Base-by-base conservation (phyloP, 805 yeast species). In the Wickerhamiella cacticola region DNA sequence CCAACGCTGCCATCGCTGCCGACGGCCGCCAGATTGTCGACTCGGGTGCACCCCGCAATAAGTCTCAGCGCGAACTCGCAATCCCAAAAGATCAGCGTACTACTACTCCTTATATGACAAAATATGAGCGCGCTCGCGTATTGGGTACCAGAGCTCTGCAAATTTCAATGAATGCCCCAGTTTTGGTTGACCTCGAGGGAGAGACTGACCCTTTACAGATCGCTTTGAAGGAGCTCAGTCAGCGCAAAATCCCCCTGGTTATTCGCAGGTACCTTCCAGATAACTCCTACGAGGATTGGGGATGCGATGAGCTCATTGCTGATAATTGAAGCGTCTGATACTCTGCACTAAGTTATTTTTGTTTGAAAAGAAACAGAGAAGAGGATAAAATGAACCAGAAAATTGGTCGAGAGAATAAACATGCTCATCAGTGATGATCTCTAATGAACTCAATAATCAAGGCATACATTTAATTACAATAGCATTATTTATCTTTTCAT, bases 31-130 rank as follows among this genome's bases (percentile, higher is more conserved):
- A 79, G 36, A 75, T 86, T 45, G 73, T 86, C 50, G 75, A 76
- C 52, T 82, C 92, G 59, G 86, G 45, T 73, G 80, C 15, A 50
- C 46, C 46, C 15, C 53, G 74, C 73, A 59, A 77, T 72, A 82
- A 82, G 61, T 75, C 89, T 6, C 70, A 76, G 53, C 79, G 73
- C 56, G 92, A 82, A 56, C 76, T 85, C 59, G 94, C 96, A 16
- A 86, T 92, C 51, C 83, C 96, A 49, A 84, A 76, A 57, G 95
- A 85, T 19, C 70, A 83, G 55, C 78, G 99, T 66, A 75, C 87
- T 23, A 92, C 99, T 12, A 92, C 99, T 4, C 99, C 99, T 47
- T 92, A 89, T 64, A 88, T 92, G 97, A 92, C 99, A 50, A 92
- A 94, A 63, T 92, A 92, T 65, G 99, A 92, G 71, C 77, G 96